Conservation (phyloP, 331 rosid species). For the Dryas integrifolia region DNA sequence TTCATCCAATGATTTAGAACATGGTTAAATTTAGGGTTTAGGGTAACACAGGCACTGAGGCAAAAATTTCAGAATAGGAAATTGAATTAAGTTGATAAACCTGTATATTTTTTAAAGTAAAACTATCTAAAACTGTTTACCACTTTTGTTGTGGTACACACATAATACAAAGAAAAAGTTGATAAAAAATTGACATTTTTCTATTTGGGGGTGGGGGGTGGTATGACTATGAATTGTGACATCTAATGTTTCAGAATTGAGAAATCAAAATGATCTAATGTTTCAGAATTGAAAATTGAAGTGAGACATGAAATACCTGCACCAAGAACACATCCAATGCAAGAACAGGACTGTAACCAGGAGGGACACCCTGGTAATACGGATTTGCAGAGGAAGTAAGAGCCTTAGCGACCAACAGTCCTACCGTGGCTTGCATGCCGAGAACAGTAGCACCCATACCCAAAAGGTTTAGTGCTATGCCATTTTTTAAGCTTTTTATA, state of each 20-base stretch:
- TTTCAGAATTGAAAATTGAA: background rate
- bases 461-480: conserved; percentile 70
- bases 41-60: background rate
- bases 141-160: too few species aligned
- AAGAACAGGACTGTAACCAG: conserved; percentile 89
- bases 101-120: background rate
- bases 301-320: conserved; percentile 58
- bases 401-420: conserved; percentile 90
- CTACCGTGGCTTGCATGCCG: conserved; percentile 97
- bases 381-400: conserved; percentile 85
- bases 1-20: background rate
- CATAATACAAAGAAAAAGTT: too few species aligned
- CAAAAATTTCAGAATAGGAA: background rate
- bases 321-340: conserved; percentile 94
- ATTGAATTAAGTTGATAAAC: background rate
- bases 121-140: background rate
- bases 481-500: conserved; percentile 74
- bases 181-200: too few species aligned
- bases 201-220: too few species aligned
- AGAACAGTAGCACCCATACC: conserved; percentile 96
- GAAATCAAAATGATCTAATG: background rate
- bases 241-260: background rate
- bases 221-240: background rate
- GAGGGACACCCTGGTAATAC: conserved; percentile 73
- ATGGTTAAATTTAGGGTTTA: background rate